These are phyloP conservation scores for Beauveria asiatica DNA, from an alignment of 2,329 filamentous ascomycete species.

Conservation along the genomic window DNA sequence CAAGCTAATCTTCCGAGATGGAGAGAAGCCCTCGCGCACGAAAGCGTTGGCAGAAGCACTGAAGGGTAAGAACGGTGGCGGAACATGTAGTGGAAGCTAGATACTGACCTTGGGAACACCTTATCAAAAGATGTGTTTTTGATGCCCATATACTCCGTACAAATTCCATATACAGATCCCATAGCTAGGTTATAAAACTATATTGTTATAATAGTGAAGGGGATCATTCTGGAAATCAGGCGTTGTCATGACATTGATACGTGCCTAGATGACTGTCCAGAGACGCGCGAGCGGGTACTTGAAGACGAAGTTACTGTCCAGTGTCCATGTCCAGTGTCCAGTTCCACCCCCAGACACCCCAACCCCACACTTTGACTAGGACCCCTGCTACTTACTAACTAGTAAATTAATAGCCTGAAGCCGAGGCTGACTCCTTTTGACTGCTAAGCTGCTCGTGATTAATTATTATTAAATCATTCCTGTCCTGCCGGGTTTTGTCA, in stretches of 20 bases:
- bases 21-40: background rate
- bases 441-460: background rate
- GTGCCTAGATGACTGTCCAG: slow-evolving; percentile 9
- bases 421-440: slow-evolving; percentile 1
- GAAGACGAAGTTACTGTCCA: no score
- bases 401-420: background rate
- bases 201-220: background rate
- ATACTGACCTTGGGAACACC: no score
- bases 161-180: no score
- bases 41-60: background rate
- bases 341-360: slow-evolving; percentile 13
- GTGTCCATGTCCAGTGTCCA: no score
- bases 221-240: background rate
- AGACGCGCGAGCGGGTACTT: slow-evolving; percentile 1
- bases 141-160: no score
- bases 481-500: background rate
- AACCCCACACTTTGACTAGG: slow-evolving; percentile 2
- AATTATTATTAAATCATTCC: slow-evolving; percentile 4
- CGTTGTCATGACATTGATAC: background rate
- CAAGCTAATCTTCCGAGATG: background rate
- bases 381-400: background rate
- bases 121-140: no score
- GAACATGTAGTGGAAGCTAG: no score
- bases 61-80: no score
- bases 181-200: no score